Percentiles rank a stretch among this genome's conserved stretches.
Conservation (phyloP, 2,329 filamentous ascomycete species). For the Zopfia rhizophila region DNA sequence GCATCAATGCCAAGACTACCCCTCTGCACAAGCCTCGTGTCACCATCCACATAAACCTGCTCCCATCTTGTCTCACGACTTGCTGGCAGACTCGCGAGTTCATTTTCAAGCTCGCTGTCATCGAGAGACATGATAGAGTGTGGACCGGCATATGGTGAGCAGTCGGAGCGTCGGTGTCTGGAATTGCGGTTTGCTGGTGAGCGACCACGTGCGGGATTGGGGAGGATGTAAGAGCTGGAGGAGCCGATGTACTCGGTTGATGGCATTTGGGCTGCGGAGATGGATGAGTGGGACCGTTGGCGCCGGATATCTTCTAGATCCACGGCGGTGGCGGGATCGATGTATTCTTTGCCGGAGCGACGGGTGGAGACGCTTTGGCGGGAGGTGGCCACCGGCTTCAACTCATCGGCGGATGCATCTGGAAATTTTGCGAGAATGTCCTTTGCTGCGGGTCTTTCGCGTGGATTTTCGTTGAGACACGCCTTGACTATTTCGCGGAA, state of each 20-base stretch:
- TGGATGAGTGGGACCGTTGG: slow-evolving; percentile 41
- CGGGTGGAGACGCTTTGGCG: slow-evolving; percentile 53
- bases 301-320: slow-evolving; percentile 55
- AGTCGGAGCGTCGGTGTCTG: slow-evolving; percentile 45
- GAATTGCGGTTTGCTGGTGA: slow-evolving; percentile 31
- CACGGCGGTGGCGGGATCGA: slow-evolving; percentile 57
- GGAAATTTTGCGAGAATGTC: slow-evolving; percentile 67
- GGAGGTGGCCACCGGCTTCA: slow-evolving; percentile 27
- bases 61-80: slow-evolving; percentile 51
- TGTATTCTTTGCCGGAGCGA: slow-evolving; percentile 59
- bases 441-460: slow-evolving; percentile 76
- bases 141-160: slow-evolving; percentile 45
- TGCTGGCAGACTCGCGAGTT: slow-evolving; percentile 44
- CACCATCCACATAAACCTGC: slow-evolving; percentile 51
- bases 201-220: slow-evolving; percentile 38
- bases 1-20: slow-evolving; percentile 41
- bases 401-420: slow-evolving; percentile 23
- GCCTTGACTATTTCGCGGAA: slow-evolving; percentile 79
- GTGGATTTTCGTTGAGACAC: slow-evolving; percentile 80
- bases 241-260: slow-evolving; percentile 58
- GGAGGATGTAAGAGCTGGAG: slow-evolving; percentile 56
- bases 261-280: slow-evolving; percentile 44
- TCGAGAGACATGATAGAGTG: slow-evolving; percentile 52
- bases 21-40: slow-evolving; percentile 49
- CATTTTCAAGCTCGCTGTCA: slow-evolving; percentile 50